Evolutionary conservation across 1,139 yeast species (phyloP).

Genomic region (Candida buenavistaensis): DNA sequence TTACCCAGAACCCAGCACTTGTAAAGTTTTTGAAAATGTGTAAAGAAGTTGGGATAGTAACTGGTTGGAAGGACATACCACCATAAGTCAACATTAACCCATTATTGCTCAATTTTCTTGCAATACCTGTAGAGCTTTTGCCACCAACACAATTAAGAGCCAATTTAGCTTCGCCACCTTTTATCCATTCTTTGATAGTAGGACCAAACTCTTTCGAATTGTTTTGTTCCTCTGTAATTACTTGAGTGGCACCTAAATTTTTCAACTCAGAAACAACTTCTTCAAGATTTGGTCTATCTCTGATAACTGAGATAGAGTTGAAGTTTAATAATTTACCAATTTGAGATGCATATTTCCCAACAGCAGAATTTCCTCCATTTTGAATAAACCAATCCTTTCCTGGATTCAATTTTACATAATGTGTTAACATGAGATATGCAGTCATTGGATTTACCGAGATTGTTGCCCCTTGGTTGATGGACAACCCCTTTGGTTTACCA

Average conservation of each 20-base stretch:
- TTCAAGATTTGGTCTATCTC: slow-evolving; percentile 78
- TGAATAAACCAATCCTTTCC: slow-evolving; percentile 92
- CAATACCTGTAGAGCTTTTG: slow-evolving; percentile 72
- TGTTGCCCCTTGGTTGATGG: slow-evolving; percentile 78
- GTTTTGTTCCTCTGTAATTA: slow-evolving; percentile 85
- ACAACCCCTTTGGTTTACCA: slow-evolving; percentile 43
- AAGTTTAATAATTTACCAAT: slow-evolving; percentile 75
- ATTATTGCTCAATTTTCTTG: slow-evolving; percentile 69
- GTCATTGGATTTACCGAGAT: slow-evolving; percentile 89
- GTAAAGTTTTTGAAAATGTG: slow-evolving; percentile 88
- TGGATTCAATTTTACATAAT: slow-evolving; percentile 58
- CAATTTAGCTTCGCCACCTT: slow-evolving; percentile 58
- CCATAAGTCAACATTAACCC: slow-evolving; percentile 90
- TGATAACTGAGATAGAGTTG: slow-evolving; percentile 82
- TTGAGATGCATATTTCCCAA: slow-evolving; percentile 92
- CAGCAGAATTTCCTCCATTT: slow-evolving; percentile 96
- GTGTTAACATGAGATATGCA: slow-evolving; percentile 84
- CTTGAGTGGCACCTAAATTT: slow-evolving; percentile 78
- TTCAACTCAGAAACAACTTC: slow-evolving; percentile 59
- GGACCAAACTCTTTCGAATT: slow-evolving; percentile 63
- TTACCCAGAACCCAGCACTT: slow-evolving; percentile 92
- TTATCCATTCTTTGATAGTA: slow-evolving; percentile 62
- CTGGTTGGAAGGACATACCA: slow-evolving; percentile 97
- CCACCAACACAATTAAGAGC: slow-evolving; percentile 97
- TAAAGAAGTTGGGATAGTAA: slow-evolving; percentile 80